Evolutionary conservation across 768 basidiomycete genomes (phyloP), one percentile per base, ranked within the genome.

Genomic region (Tulasnella sp.): DNA sequence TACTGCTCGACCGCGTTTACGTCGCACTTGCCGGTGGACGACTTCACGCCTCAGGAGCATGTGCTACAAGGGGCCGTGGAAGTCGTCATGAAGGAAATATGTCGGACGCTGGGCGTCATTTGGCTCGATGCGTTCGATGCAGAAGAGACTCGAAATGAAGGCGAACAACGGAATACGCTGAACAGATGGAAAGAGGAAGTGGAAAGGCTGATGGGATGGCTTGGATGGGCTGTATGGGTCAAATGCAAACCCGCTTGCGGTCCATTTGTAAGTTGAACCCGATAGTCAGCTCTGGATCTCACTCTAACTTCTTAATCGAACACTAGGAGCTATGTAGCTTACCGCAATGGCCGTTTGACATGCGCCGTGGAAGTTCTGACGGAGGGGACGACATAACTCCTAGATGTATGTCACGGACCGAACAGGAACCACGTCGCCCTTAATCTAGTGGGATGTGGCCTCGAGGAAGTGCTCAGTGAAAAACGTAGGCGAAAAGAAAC

Each of bases 161-260:
- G 5, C 3, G 49, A 71, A 31, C 76, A 77, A 17, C 29, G 29
- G 11, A 17, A 29, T n/a, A 52, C 14, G 15, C 49, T 77, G 9
- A 37, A 1, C 15, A 19, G n/a, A 31, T 77, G 76, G 76, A 34
- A n/a, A 17, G 22, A 37, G 36, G 71, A 74, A 31, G 12, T 77
- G 22, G 71, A 25, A 12, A 19, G 31, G 64, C 31, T 77, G 19
- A 58, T 52, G 37, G 71, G 58, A 6, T 77, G 76, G 76, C 76
- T 77, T n/a, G 76, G 71, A 14, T 77, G 76, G 76, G 38, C 42
- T n/a, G 72, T 39, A 12, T 77, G 76, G 76, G 49, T 58, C 45
- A 67, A 38, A 52, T 77, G 76, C 36, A 25, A 42, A 17, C 76
- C 76, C 36, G 36, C 36, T 36, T 77, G 76, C 37, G 52, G 73